phyloP scores from a whole-genome alignment of 2,329 filamentous ascomycete species.

The Endoconidiophora polonica region DNA sequence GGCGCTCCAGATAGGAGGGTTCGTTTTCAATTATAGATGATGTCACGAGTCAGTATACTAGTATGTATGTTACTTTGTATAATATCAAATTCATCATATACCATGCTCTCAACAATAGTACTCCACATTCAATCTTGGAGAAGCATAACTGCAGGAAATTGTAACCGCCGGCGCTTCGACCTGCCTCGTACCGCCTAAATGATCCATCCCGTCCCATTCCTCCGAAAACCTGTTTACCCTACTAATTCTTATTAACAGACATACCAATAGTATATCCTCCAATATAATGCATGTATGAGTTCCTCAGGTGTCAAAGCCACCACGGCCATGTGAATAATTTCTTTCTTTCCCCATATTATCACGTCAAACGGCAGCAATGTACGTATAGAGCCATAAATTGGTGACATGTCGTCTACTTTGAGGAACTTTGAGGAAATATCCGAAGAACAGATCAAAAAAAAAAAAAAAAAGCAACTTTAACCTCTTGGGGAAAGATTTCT shows the following conservation, averaged over 20 bases:
- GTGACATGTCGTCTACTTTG: too few species aligned
- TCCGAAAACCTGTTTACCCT: too few species aligned
- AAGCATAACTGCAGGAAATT: neutral
- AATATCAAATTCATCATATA: neutral
- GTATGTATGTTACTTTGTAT: neutral
- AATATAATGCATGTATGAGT: too few species aligned
- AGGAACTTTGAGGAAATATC: too few species aligned
- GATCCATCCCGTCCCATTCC: too few species aligned
- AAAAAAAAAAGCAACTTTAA: neutral
- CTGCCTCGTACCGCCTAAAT: neutral
- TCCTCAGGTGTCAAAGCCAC: too few species aligned
- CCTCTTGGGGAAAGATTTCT: conserved; percentile 2
- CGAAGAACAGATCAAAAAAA: neutral
- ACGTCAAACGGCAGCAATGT: too few species aligned
- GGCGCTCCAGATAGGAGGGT: neutral
- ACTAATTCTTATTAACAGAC: too few species aligned
- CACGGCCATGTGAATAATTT: too few species aligned
- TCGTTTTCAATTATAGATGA: neutral
- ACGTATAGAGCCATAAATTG: too few species aligned
- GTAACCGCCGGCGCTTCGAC: neutral
- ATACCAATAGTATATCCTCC: too few species aligned
- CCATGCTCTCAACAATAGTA: neutral
- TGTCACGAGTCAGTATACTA: neutral
- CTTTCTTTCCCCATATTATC: too few species aligned
- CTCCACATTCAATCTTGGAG: neutral